Base-by-base conservation (phyloP, 306 rosid species). In the Prinsepia uniflora region DNA sequence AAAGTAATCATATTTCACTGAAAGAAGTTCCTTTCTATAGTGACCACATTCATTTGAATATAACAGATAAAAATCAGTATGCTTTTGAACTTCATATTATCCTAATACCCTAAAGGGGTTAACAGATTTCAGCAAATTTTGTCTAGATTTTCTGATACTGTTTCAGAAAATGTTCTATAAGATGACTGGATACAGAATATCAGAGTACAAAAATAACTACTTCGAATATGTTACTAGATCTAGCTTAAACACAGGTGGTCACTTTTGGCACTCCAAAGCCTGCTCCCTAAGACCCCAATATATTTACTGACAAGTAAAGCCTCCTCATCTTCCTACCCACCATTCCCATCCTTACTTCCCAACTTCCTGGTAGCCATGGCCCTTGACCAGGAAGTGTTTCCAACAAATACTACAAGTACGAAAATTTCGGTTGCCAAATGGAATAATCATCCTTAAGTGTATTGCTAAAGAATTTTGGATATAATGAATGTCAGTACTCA, bases 401-500 rank as follows among this genome's bases (percentile, higher is more conserved):
- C 15, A 11, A 45, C 4, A 45, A 45, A 11, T 45, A 45, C 8
- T 10, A 2, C 4, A 11, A 45, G 12, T 11, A 9, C 0, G 0
- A 45, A 45, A 45, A 45, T 9, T 68, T 34, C 1, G 14, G 47
- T 30, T 11, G 42, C 63, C 48, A 55, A 13, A 30, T 30, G 36
- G 36, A 18, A 40, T 17, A 54, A 55, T 22, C 53, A 42, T 49
- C 60, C 6, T 72, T 10, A 12, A 13, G 14, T 43, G 15, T 42
- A 74, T 65, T 56, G 54, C 41, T 70, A 24, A 63, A 40, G 47
- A 67, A 55, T 34, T 24, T 63, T 43, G 54, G 22, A 52, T 36
- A 54, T 10, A 13, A 7, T n/a, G 17, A 22, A 65, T 10, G 41
- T 58, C 47, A n/a, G 15, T 13, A 12, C 82, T 72, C 46, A 85